A percentile compares a stretch with the other conserved stretches of the same genome.
phyloP scores from a whole-genome alignment of 257 asterid species.

The Penstemon davidsonii region DNA sequence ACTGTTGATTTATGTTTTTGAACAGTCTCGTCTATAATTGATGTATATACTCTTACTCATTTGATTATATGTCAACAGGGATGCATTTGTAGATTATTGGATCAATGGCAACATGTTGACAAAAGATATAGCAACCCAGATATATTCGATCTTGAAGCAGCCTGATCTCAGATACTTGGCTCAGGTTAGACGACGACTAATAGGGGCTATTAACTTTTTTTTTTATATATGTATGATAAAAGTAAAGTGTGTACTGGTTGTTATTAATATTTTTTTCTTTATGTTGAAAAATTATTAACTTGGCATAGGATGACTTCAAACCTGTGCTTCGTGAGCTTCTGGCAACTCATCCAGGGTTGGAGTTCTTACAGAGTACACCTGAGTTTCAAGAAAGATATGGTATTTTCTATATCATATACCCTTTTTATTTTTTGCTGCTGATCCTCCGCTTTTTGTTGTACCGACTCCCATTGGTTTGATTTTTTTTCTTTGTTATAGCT shows the following conservation, averaged over 20 bases:
- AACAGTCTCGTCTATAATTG: conserved; percentile 19
- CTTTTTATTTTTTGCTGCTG: background rate
- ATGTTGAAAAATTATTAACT: conserved; percentile 23
- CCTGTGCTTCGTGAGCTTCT: conserved; percentile 93
- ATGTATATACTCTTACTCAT: conserved; percentile 21
- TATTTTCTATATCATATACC: conserved; percentile 35
- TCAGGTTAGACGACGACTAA: conserved; percentile 52
- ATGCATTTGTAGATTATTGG: conserved; percentile 93
- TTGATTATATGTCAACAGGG: conserved; percentile 51
- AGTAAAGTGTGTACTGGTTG: conserved; percentile 14
- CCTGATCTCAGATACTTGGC: conserved; percentile 66
- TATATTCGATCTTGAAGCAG: conserved; percentile 83
- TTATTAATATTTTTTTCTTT: conserved; percentile 27
- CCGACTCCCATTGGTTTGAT: conserved; percentile 11
- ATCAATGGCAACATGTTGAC: conserved; percentile 81
- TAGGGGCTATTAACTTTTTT: background rate
- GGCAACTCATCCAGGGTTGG: conserved; percentile 98
- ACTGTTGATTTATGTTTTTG: conserved; percentile 21
- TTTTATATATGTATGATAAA: background rate
- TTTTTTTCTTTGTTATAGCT: conserved; percentile 1
- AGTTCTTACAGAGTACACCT: conserved; percentile 96
- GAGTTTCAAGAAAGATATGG: conserved; percentile 99
- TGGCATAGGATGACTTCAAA: conserved; percentile 83
- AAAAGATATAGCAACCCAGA: conserved; percentile 77
- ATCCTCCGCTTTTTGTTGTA: background rate